A percentile compares a stretch with the other conserved stretches of the same genome.
Conservation (phyloP, 2,329 filamentous ascomycete genomes). For the Fusarium duplospermum region DNA sequence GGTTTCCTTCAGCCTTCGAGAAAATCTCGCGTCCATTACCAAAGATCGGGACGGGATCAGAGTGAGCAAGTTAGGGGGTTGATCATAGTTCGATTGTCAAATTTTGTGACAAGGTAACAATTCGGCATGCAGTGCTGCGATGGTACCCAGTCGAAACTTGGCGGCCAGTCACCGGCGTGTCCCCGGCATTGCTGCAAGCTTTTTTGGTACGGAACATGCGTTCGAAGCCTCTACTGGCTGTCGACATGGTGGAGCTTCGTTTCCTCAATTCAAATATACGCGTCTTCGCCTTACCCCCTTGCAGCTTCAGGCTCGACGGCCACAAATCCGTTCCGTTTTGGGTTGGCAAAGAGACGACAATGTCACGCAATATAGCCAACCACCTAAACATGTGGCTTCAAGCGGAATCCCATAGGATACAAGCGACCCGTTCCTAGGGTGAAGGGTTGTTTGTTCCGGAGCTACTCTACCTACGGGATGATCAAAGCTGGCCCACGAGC, state of each 20-base stretch:
- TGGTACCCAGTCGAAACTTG: background rate
- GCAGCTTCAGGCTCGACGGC: background rate
- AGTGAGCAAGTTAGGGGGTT: background rate
- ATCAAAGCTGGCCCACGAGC: background rate
- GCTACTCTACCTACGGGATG: background rate
- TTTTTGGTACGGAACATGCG: background rate
- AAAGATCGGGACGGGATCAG: background rate
- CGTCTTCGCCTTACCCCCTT: background rate
- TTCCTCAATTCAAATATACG: background rate
- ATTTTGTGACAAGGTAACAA: background rate
- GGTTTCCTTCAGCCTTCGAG: background rate
- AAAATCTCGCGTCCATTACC: background rate
- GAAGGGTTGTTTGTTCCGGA: background rate
- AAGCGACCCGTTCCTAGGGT: background rate
- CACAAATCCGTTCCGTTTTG: background rate
- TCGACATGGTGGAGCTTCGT: background rate
- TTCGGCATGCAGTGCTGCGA: background rate
- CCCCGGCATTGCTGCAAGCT: background rate
- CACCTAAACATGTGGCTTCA: conserved; percentile 19
- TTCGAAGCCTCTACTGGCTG: background rate
- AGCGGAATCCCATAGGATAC: conserved; percentile 3
- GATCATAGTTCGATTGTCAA: background rate
- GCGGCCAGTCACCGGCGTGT: background rate
- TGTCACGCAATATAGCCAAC: conserved; percentile 6
- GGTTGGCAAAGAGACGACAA: background rate